phyloP scores from a whole-genome alignment of 805 yeast genomes.

The Wilhelminamyces savonicus region DNA sequence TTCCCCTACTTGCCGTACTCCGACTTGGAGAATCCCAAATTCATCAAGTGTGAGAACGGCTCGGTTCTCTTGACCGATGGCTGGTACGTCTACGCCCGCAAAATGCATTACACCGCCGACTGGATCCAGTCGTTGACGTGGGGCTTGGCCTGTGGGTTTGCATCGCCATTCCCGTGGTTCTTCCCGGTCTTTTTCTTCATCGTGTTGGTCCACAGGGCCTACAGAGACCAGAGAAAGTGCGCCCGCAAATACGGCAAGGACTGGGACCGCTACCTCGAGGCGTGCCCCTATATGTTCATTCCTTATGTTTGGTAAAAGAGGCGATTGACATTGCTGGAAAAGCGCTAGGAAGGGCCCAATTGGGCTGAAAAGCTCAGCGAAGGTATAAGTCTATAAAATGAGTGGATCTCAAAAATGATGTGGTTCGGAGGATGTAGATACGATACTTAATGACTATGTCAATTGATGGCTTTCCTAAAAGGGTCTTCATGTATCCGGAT shows the following conservation, averaged over 20 bases:
- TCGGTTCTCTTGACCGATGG: slow-evolving; percentile 84
- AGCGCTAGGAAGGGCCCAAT: too few relatives aligned
- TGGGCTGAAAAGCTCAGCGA: too few relatives aligned
- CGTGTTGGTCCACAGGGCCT: slow-evolving; percentile 83
- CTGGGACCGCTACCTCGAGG: slow-evolving; percentile 80
- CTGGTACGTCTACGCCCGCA: slow-evolving; percentile 91
- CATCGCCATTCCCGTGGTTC: slow-evolving; percentile 91
- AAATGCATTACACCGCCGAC: slow-evolving; percentile 93
- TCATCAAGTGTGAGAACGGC: slow-evolving; percentile 80
- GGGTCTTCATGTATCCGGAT: too few relatives aligned
- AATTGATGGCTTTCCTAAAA: too few relatives aligned
- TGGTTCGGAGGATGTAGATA: too few relatives aligned
- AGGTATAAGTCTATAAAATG: too few relatives aligned
- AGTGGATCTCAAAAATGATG: too few relatives aligned
- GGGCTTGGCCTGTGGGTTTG: slow-evolving; percentile 87
- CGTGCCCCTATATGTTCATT: slow-evolving; percentile 87
- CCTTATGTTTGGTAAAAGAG: slow-evolving; percentile 76
- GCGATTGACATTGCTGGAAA: too few relatives aligned
- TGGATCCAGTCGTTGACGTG: slow-evolving; percentile 82
- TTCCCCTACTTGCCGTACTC: slow-evolving; percentile 93
- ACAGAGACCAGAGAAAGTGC: slow-evolving; percentile 83
- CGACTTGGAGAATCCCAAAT: slow-evolving; percentile 74
- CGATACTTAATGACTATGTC: too few relatives aligned
- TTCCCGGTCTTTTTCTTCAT: slow-evolving; percentile 86
- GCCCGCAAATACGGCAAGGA: slow-evolving; percentile 85